Base-by-base conservation (phyloP, 73 alveolate species). In the Paramecium pentaurelia region DNA sequence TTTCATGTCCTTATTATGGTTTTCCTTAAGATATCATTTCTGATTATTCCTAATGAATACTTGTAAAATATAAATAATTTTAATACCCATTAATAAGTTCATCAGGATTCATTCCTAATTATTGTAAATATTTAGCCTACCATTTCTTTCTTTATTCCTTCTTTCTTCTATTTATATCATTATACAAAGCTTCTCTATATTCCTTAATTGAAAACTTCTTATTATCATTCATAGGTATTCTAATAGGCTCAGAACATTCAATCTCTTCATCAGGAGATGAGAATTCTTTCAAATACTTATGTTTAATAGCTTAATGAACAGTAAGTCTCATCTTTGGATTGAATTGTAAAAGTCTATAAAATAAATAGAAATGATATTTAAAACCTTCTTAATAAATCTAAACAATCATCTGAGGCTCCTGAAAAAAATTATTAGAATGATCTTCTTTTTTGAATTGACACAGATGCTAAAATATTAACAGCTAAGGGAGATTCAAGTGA, bases 181-280 rank as follows among this genome's bases (percentile, higher is more conserved):
- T 93, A 86, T 97, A 97, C 20, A 97, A 89, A 75, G 95, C 96
- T 9, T 93, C 95, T 93, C 98, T 93, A 73, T 97, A 97, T 77
- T 97, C 99, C 45, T 95, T 94, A 60, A 96, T 95, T 8, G 98
- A 95, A 92, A 95, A 97, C 58, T 97, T 97, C 27, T 92, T 93
- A 73, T 96, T 95, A 86, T 97, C 99, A 75, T 97, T 96, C 93
- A 97, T 92, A n/a, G 98, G 94, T 25, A 97, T 97, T 25, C 68
- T 91, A 36, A 97, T 97, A 51, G 93, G 95, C 47, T 89, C 93
- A 34, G 88, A 93, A 95, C 99, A 97, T 60, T 58, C 96, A 20
- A 95, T 95, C 58, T 97, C 99, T 44, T 95, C 99, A n/a, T 94
- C 98, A 5, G 95, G 95, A 49, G 97, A 93, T 84, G 96, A 98